Evolutionary conservation across 1,284 basidiomycete genomes (phyloP), one percentile per base, ranked within the genome.

Genomic region (Apiotrichum mycotoxinovorans): DNA sequence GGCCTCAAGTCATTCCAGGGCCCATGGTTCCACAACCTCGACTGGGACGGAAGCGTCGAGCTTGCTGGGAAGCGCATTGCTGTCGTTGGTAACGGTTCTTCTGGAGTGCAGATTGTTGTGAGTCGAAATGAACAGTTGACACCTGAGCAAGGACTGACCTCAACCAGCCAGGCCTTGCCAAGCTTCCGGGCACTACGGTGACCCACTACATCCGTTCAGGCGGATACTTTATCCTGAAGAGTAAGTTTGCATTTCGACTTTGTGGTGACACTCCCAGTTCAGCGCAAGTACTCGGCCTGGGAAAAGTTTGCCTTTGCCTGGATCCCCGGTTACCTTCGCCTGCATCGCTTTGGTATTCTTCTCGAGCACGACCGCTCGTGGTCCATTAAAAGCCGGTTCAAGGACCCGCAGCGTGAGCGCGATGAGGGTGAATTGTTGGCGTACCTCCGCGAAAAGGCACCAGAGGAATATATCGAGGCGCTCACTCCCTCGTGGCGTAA

Each of bases 1-100:
- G 73, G 73, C 0, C 57, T 68, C 23, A 64, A 73, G 11, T 49
- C 46, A 2, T 78, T 76, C 63, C 61, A 72, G 30, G 76, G 76
- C 3, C 30, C 50, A 10, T 64, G 67, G 30, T 69, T 72, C 30
- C 76, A 78, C 57, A 73, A 69, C 25, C 67, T 70, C 17, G 48
- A 64, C 11, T 78, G 74, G 75, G 57, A 71, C 22, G 52, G 57
- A 26, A 61, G 60, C 11, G 59, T 61, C 3, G 33, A 48, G n/a
- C 30, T 61, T 0, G 35, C 15, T 14, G 52, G 52, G 10, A 51
- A 35, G 26, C 53, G 45, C 11, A 26, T 54, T 27, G 47, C 47
- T 14, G 43, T 60, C 22, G 33, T 61, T 26, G 52, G 59, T 25
- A 47, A 43, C 49, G 55, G 47, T 33, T 57, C 54, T 12, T 41